Conservation (phyloP, 345 rosid genomes). For the Raphanus sativus region DNA sequence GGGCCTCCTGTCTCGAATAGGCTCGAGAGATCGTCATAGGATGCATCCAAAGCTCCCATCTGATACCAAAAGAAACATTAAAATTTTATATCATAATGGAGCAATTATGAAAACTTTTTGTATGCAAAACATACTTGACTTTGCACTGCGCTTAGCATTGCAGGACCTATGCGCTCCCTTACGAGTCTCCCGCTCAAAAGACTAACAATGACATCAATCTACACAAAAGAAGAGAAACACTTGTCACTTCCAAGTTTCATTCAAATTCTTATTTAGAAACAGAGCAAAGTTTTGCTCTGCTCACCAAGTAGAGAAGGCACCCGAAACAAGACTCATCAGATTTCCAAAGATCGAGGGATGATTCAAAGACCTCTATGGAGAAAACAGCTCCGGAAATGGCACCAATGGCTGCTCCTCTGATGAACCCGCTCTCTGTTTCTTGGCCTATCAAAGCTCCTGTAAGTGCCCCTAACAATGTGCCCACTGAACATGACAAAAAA, state of each 20-base stretch:
- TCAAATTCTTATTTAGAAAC: conserved; percentile 1
- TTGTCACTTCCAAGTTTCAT: neutral
- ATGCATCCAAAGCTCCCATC: conserved; percentile 92
- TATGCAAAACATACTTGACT: conserved; percentile 69
- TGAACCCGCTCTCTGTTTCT: conserved; percentile 97
- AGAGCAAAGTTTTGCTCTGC: conserved; percentile 39
- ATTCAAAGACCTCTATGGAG: conserved; percentile 95
- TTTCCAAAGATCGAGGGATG: conserved; percentile 88
- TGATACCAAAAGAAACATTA: conserved; percentile 26
- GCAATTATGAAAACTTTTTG: neutral
- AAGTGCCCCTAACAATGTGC: conserved; percentile 92
- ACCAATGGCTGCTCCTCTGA: conserved; percentile 94
- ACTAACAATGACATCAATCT: conserved; percentile 97
- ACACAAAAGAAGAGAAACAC: conserved; percentile 23
- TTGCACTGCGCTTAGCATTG: conserved; percentile 98
- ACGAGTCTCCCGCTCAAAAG: conserved; percentile 96
- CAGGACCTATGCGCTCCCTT: conserved; percentile 95
- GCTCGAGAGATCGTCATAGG: conserved; percentile 67
- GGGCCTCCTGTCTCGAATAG: conserved; percentile 77
- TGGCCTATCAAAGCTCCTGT: conserved; percentile 99
- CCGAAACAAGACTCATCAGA: conserved; percentile 87
- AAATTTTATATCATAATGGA: neutral
- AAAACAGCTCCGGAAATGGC: conserved; percentile 99
- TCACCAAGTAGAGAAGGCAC: conserved; percentile 93
- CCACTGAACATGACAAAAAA: conserved; percentile 54